Evolutionary conservation across 1,139 yeast species (phyloP), one percentile per base, ranked within the genome.

Genomic region (Nakaseomyces bracarensis): DNA sequence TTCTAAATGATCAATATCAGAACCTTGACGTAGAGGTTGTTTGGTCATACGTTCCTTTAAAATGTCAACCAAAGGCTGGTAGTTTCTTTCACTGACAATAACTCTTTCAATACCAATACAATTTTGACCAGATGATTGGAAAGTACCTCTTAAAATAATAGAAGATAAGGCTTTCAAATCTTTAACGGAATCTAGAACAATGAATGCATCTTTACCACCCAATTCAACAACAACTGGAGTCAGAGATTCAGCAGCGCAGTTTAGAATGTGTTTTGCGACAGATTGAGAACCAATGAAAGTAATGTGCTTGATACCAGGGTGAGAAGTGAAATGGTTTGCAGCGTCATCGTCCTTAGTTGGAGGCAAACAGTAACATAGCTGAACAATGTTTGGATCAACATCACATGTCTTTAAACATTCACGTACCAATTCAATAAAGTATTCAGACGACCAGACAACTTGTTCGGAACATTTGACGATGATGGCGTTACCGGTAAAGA

Each of bases 61-160:
- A 9, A 77, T 73, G 0, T 69, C 65, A 1, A 79, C 78, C 36
- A 91, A 65, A 36, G 65, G 57, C 23, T 77, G 79, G 62, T 91
- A 89, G 28, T 77, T 75, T 38, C 69, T 67, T 3, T 80, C 82
- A 43, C 79, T 69, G 37, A 87, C 86, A 48, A 91, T 81, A 3
- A 91, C 95, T 49, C 98, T 72, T 64, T 91, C 98, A 44, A 91
- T 83, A 36, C 98, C 97, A 58, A 91, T 91, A 66, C 98, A 91
- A 60, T 91, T 91, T 62, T 91, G 98, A 8, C 98, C 98, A 0
- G 96, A 85, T 45, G 95, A 83, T 65, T 91, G 98, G 68, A 87
- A 91, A 0, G 96, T 82, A 21, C 97, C 98, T 59, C 98, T 73
- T 80, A 91, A 74, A 31, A 91, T 72, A 23, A 86, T 79, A 5